Conservation (phyloP, 805 yeast species). For the Yarrowia divulgata region DNA sequence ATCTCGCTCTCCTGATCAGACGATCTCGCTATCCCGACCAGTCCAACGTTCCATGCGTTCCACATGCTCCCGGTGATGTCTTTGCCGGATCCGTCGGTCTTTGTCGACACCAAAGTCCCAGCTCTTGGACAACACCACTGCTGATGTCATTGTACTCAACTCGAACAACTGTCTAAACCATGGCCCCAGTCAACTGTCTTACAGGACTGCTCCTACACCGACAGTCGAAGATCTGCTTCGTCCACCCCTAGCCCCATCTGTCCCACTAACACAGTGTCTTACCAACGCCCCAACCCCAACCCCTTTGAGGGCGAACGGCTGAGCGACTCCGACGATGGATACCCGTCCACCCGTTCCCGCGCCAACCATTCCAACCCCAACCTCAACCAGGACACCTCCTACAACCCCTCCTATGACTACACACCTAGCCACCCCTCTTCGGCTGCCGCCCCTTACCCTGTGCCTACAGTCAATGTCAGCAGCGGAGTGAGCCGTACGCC, state of each 20-base stretch:
- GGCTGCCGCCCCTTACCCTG: constrained; percentile 3
- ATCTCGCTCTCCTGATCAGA: no score
- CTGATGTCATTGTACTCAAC: no score
- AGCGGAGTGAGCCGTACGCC: constrained; percentile 1
- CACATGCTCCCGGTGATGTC: no score
- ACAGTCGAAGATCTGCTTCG: no score
- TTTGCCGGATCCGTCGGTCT: no score
- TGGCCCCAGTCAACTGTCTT: no score
- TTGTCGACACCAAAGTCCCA: no score
- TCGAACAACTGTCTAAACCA: no score
- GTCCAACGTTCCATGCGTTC: no score
- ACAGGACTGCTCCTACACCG: background rate
- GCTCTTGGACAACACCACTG: no score
- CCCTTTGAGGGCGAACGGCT: constrained; percentile 15
- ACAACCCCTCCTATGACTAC: constrained; percentile 22
- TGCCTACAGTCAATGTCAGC: constrained; percentile 10
- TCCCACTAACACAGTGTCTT: constrained; percentile 19
- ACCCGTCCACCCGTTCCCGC: background rate
- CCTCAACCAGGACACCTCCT: constrained; percentile 29
- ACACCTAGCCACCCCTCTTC: background rate
- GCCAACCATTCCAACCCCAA: constrained; percentile 8
- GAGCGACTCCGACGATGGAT: constrained; percentile 10
- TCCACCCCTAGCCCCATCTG: background rate
- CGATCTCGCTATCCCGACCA: no score
- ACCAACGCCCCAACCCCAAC: constrained; percentile 29